These are phyloP conservation scores for Cercospora sp. DNA, from an alignment of 2,329 filamentous ascomycete genomes.

Conservation along the genomic window DNA sequence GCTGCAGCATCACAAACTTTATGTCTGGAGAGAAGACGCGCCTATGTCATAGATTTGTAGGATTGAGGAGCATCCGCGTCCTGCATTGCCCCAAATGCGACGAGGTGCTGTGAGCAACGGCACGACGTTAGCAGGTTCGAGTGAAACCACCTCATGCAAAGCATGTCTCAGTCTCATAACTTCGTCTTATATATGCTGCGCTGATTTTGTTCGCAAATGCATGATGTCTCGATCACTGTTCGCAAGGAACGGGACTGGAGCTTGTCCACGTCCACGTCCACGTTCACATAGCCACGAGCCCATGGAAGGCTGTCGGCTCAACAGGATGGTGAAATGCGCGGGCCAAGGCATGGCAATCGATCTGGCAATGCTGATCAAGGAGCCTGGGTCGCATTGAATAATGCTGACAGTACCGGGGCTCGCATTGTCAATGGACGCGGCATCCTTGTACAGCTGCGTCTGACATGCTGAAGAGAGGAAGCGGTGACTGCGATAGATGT, in stretches of 20 bases:
- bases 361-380: neutral
- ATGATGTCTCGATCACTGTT: neutral
- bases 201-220: neutral
- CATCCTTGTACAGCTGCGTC: neutral
- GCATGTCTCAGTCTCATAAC: neutral
- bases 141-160: neutral
- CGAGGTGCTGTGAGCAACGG: neutral
- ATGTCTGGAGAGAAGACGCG: neutral
- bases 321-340: neutral
- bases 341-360: neutral
- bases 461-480: neutral
- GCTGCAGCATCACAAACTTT: neutral
- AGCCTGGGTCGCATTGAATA: neutral
- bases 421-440: neutral
- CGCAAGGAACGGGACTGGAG: neutral
- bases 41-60: neutral
- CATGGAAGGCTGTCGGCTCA: neutral
- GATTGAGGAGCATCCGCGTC: neutral
- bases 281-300: neutral
- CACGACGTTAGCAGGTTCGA: neutral
- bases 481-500: neutral
- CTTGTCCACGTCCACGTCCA: neutral
- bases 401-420: neutral
- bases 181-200: neutral
- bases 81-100: neutral